Evolutionary conservation across 352 stramenopile species (phyloP), one percentile per base, ranked within the genome.

Genomic region (Phytophthora tentaculata): DNA sequence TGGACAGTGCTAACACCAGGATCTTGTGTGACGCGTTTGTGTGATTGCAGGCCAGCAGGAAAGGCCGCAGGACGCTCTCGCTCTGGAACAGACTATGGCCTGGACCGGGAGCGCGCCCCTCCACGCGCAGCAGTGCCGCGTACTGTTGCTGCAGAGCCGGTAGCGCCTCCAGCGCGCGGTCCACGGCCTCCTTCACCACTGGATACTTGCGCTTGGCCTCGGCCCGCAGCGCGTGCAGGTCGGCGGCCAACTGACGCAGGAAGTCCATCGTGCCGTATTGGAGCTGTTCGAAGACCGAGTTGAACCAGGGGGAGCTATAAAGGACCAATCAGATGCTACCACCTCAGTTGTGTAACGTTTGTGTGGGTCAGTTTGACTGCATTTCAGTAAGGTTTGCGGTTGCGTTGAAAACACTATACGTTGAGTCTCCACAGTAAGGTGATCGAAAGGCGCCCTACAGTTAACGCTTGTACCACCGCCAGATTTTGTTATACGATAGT

Each of bases 1-100:
- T 97, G 28, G 95, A 85, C 64, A 99, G 85, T 49, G 95, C 94
- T 64, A 98, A 89, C 47, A 96, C 90, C 44, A 99, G 81, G 59
- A 99, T 89, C 74, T 97, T 95, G 56, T 93, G 85, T 9, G 86
- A 96, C 56, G 96, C 97, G 69, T 98, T 98, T 37, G 95, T 93
- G 90, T 99, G 97, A 83, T 99, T 99, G 60, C 95, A 98, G 32
- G 96, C 96, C 48, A 99, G 77, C 28, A 99, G 73, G 72, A 99
- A 99, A 0, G 97, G 97, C 64, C 96, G 90, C 56, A 99, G 75
- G 37, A 99, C 81, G 68, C 97, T 96, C 71, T 98, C 95, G 61
- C 88, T 96, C 77, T 96, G 94, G 74, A 98, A 98, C 7, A 98
- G 68, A 32, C 84, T 73, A 43, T 98, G 96, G 22, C 92, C 95